phyloP scores from a whole-genome alignment of 345 rosid species.

The Moricandia arvensis region DNA sequence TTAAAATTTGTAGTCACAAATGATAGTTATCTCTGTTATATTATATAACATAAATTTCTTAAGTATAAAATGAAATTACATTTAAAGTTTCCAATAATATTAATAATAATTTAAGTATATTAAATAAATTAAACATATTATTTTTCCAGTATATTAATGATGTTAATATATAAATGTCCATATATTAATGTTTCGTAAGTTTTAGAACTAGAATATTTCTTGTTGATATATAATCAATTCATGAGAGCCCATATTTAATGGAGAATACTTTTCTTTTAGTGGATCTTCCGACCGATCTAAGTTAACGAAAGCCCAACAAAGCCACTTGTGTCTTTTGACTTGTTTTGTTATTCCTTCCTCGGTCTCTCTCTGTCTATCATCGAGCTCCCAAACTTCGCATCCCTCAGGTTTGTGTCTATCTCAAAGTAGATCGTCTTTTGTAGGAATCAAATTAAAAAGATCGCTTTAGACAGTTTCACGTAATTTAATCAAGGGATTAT shows the following conservation, averaged over 20 bases:
- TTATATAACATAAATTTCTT: no score
- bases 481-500: not conserved
- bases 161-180: no score
- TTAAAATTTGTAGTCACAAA: no score
- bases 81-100: no score
- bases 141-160: no score
- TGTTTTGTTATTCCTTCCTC: not conserved
- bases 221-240: not conserved
- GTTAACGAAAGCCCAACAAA: constrained; percentile 1
- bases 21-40: no score
- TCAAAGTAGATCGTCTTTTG: not conserved
- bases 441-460: not conserved
- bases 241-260: not conserved
- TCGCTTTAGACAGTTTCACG: not conserved
- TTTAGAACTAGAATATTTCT: not conserved
- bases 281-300: not conserved
- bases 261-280: not conserved
- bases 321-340: constrained; percentile 5
- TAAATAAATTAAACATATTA: no score
- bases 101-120: no score
- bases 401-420: not conserved
- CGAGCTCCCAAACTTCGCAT: not conserved
- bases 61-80: no score
- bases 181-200: no score
- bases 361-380: not conserved